phyloP scores from a whole-genome alignment of 2,329 filamentous ascomycete genomes.

The Aspergillus aculeatinus region DNA sequence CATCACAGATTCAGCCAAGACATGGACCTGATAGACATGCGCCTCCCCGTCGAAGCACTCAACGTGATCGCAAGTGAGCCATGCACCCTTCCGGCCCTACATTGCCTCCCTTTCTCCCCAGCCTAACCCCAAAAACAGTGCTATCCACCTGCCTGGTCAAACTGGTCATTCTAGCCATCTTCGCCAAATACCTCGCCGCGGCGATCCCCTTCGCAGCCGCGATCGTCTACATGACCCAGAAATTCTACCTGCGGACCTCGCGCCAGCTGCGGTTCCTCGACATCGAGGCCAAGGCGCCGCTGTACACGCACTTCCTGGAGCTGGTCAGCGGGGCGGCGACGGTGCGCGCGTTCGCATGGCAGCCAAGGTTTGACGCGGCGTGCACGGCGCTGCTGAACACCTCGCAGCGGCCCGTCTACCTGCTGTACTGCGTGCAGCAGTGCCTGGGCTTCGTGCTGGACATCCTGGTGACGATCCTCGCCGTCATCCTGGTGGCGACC shows the following conservation, averaged over 20 bases:
- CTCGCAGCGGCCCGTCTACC: constrained; percentile 48
- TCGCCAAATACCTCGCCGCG: constrained; percentile 24
- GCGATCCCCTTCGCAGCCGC: constrained; percentile 40
- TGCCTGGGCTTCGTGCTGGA: constrained; percentile 47
- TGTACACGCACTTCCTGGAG: constrained; percentile 54
- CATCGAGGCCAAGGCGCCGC: constrained; percentile 51
- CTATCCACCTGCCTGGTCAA: background rate
- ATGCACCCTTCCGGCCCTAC: background rate
- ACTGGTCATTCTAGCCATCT: background rate
- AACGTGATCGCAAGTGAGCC: constrained; percentile 15
- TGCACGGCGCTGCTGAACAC: constrained; percentile 39
- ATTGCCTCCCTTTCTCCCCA: background rate
- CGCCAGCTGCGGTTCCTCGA: constrained; percentile 53
- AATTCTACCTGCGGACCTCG: constrained; percentile 48
- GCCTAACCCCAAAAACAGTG: background rate
- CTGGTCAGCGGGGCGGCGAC: constrained; percentile 49
- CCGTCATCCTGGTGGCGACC: constrained; percentile 44
- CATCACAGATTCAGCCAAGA: constrained; percentile 30
- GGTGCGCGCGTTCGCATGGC: constrained; percentile 53
- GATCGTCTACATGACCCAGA: constrained; percentile 44
- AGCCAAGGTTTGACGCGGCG: constrained; percentile 37
- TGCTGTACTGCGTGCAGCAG: constrained; percentile 47
- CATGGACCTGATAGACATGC: constrained; percentile 27
- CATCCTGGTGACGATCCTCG: constrained; percentile 43
- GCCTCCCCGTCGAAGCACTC: constrained; percentile 18